Percentiles rank a stretch among this genome's conserved stretches.
phyloP scores from a whole-genome alignment of 2,329 filamentous ascomycete genomes.

The Aspergillus hortae region DNA sequence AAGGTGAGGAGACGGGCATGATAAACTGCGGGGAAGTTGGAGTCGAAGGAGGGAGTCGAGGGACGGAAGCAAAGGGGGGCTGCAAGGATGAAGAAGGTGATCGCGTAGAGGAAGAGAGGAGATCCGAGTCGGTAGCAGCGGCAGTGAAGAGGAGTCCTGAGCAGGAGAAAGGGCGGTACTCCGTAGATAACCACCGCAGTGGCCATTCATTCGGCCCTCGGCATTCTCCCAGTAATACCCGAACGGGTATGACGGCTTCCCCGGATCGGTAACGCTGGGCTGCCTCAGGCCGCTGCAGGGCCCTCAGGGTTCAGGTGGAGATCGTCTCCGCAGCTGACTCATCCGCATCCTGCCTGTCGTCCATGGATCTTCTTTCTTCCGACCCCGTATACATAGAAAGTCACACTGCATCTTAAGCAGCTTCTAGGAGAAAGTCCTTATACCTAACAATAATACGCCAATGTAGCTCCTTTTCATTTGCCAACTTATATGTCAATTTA shows the following conservation, averaged over 20 bases:
- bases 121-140: not conserved
- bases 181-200: not conserved
- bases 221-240: not conserved
- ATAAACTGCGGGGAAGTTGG: slow-evolving; percentile 18
- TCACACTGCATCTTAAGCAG: no score
- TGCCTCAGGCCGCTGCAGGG: not conserved
- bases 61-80: not conserved
- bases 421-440: no score
- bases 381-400: no score
- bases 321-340: not conserved
- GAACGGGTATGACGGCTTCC: not conserved
- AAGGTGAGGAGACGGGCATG: slow-evolving; percentile 71
- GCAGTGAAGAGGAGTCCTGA: not conserved
- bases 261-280: not conserved
- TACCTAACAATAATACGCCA: no score
- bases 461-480: no score
- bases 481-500: no score
- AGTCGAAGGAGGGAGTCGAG: not conserved
- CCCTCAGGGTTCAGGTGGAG: no score
- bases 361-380: no score
- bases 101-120: not conserved
- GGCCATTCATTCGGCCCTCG: slow-evolving; percentile 5
- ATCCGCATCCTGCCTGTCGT: not conserved
- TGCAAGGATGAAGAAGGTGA: not conserved
- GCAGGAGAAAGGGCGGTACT: not conserved